Base-by-base conservation (phyloP, 108 stramenopile genomes). In the Pseudonitzschia pungens region DNA sequence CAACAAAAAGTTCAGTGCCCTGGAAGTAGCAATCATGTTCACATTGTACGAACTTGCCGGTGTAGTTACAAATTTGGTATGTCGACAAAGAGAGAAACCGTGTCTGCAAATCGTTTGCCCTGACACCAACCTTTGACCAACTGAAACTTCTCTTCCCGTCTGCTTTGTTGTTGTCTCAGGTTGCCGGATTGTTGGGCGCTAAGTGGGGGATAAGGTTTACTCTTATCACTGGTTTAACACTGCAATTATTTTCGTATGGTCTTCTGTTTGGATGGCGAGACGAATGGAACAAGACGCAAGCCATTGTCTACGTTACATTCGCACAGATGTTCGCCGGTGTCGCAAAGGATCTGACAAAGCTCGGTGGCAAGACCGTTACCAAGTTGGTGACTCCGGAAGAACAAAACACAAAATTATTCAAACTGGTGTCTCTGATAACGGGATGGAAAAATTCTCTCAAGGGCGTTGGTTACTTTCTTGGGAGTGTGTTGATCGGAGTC, bases 381-480 rank as follows among this genome's bases (percentile, higher is more conserved):
- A 97, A 97, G 73, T 78, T 97, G 53, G 82, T 97, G 10, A 97
- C 97, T 14, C 94, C 93, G 22, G 95, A 96, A 50, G 97, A 91
- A 60, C 85, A 83, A 56, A 81, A 96, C 51, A 94, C 92, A 4
- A 83, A 87, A 42, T 71, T 97, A 21, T 97, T 97, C 72, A 89
- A 83, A 64, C 58, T 96, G 28, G 97, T 97, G 0, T 89, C 87
- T 32, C 71, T 96, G 64, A 77, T 97, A 20, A 97, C 97, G 24
- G 97, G 97, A 53, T 94, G 93, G 93, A 97, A 97, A 70, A 97
- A 97, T 79, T 90, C 92, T 36, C 80, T 96, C 42, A 97, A 97
- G 78, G 97, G 97, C 41, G 92, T 96, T 15, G 96, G 96, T 41
- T 93, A 94, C 59, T 92, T 96, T 68, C 62, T 92, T 9, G 96